Evolutionary conservation across 345 rosid species (phyloP), one percentile per base, ranked within the genome.

Genomic region (Rhizophora apiculata): DNA sequence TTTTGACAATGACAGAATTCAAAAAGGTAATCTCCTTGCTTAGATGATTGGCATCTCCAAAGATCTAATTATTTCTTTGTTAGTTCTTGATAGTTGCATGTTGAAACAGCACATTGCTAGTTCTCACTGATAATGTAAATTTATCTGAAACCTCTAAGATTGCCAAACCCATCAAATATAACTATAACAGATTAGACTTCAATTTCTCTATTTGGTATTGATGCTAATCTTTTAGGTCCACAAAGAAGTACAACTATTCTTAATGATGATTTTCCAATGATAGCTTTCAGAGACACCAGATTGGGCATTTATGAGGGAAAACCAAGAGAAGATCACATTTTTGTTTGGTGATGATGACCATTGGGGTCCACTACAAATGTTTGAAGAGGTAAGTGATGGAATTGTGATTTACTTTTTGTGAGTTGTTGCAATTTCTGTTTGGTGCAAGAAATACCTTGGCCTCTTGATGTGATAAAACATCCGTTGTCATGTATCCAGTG

Each of bases 291-390:
- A 79, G 70, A 80, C 76, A 75, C 90, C 89, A 49, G 96, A 90
- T 65, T 90, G 96, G 96, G 82, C 74, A 57, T 93, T 86, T 70
- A 75, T 89, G 85, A 86, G 84, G 82, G 83, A 74, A 72, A 85
- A 82, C 62, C 68, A 72, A 75, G 73, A 69, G 60, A 90, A 84
- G 76, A 79, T 93, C 30, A 77, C 91, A 61, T 86, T 89, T 78
- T 75, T 93, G 79, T 93, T 78, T 71, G 93, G 94, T 56, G 68
- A 73, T 36, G 89, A 87, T 72, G 98, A 89, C 79, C 96, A 90
- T 71, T 93, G 97, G 97, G 97, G 93, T 55, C 93, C 98, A 0
- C 49, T 87, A 67, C 76, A 87, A 64, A 81, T 89, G 85, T 82
- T 82, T 54, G 88, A 89, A 75, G 92, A 93, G 95, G 96, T 90